phyloP scores from a whole-genome alignment of 2,329 filamentous ascomycete genomes.

The Escovopsis sp. region DNA sequence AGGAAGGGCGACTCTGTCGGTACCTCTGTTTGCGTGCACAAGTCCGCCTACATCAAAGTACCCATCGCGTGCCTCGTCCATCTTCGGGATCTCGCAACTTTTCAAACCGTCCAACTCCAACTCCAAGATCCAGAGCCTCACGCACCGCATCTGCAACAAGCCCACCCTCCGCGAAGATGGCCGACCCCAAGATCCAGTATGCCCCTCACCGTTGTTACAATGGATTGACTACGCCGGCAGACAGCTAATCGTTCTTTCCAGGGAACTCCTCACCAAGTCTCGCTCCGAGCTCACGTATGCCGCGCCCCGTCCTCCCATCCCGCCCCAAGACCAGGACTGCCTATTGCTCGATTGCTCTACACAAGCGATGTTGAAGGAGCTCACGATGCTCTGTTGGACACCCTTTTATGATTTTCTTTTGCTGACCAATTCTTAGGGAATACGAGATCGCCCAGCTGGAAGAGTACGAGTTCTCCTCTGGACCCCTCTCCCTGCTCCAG shows the following conservation, averaged over 20 bases:
- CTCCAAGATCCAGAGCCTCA: conserved; percentile 14
- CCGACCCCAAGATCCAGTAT: conserved; percentile 60
- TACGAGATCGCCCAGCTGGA: conserved; percentile 69
- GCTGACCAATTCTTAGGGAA: conserved; percentile 39
- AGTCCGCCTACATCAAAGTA: too few relatives aligned
- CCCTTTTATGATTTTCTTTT: neutral
- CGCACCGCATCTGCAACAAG: conserved; percentile 12
- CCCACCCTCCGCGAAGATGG: conserved; percentile 28
- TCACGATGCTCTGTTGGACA: conserved; percentile 7
- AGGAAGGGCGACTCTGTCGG: too few relatives aligned
- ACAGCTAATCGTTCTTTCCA: conserved; percentile 25
- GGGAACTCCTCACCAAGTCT: conserved; percentile 79
- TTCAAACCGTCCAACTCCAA: conserved; percentile 10
- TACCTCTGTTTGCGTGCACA: too few relatives aligned
- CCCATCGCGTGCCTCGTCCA: too few relatives aligned
- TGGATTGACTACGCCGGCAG: neutral
- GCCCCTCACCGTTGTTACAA: conserved; percentile 10
- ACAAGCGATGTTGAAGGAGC: neutral
- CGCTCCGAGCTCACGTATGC: conserved; percentile 83
- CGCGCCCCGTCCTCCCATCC: conserved; percentile 5
- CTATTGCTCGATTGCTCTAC: conserved; percentile 5
- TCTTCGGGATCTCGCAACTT: too few relatives aligned
- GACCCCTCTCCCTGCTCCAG: conserved; percentile 74
- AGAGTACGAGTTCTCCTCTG: conserved; percentile 40
- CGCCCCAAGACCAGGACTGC: neutral